Base-by-base conservation (phyloP, 148 eudicot species). In the Rhododendron williamsianum region DNA sequence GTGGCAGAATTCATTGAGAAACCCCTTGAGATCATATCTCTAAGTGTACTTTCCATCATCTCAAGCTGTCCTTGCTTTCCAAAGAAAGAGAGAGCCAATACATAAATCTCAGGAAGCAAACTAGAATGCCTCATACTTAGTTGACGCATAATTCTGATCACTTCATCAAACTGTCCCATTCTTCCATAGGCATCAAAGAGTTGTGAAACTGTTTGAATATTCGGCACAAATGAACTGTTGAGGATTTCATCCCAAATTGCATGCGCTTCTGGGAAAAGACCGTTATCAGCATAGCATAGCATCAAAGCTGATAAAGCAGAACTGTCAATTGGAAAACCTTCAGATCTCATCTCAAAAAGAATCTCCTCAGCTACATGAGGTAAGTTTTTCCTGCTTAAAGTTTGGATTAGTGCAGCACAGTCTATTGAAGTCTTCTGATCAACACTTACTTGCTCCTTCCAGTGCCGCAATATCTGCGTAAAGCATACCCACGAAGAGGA, bases 11-110 rank as follows among this genome's bases (percentile, higher is more conserved):
- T 90, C 6, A 97, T 87, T 43, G 89, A 72, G 69, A 90, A 92
- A 2, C 96, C 95, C 92, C 85, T 87, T n/a, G 92, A 90, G 78
- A 86, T 91, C 98, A 97, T 95, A 76, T 97, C 92, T 51, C 43
- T 90, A 65, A 95, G 69, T 35, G 92, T 84, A 30, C 43, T 65
- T 82, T 97, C 98, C 99, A 95, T 93, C 82, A 85, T 38, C 79
- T 91, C 89, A 81, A 97, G 94, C 82, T 90, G 86, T 18, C 96
- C 99, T 73, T 72, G 87, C 83, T 86, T 90, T 35, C 99, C 99
- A 83, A 97, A 94, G 81, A 92, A 90, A 82, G 89, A 89, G 78
- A 94, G 85, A 80, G 94, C 89, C 38, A 83, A 87, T 46, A 86
- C 83, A 85, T 89, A 95, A 76, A 88, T 85, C 81, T 86, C 88